These are phyloP conservation scores for Fusarium newnesense DNA, from an alignment of 2,329 filamentous ascomycete species.

Conservation along the genomic window DNA sequence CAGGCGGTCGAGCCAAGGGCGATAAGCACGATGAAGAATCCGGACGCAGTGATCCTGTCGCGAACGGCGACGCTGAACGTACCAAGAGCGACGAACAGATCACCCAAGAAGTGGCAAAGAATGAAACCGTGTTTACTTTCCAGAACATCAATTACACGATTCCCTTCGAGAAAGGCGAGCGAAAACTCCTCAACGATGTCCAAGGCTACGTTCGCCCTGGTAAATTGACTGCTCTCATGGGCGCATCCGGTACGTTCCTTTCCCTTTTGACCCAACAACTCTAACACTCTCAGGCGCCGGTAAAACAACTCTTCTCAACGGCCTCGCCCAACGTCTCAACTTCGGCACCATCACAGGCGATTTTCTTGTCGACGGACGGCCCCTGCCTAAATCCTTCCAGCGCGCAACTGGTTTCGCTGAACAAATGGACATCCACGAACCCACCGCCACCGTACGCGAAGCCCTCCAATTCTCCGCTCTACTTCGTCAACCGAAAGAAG, in stretches of 20 bases:
- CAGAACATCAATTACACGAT: constrained; percentile 62
- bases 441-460: constrained; percentile 73
- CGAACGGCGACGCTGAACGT: constrained; percentile 22
- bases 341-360: constrained; percentile 82
- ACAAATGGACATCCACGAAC: constrained; percentile 75
- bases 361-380: constrained; percentile 80
- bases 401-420: constrained; percentile 78
- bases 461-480: constrained; percentile 73
- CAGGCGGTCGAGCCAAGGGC: constrained; percentile 51
- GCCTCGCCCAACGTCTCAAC: constrained; percentile 77
- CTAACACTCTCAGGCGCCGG: constrained; percentile 56
- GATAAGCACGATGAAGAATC: constrained; percentile 63
- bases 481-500: constrained; percentile 68
- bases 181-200: constrained; percentile 77
- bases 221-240: constrained; percentile 83
- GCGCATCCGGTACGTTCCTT: constrained; percentile 54
- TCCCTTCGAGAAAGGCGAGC: constrained; percentile 68
- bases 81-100: constrained; percentile 45
- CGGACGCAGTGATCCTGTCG: constrained; percentile 44
- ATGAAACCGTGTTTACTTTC: constrained; percentile 68
- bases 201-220: constrained; percentile 88
- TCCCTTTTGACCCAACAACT: fast-evolving
- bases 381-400: constrained; percentile 79
- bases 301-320: constrained; percentile 80
- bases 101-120: constrained; percentile 63